These are phyloP conservation scores for Gonium pectorale DNA, from an alignment of 139 green algal genomes.

Conservation along the genomic window DNA sequence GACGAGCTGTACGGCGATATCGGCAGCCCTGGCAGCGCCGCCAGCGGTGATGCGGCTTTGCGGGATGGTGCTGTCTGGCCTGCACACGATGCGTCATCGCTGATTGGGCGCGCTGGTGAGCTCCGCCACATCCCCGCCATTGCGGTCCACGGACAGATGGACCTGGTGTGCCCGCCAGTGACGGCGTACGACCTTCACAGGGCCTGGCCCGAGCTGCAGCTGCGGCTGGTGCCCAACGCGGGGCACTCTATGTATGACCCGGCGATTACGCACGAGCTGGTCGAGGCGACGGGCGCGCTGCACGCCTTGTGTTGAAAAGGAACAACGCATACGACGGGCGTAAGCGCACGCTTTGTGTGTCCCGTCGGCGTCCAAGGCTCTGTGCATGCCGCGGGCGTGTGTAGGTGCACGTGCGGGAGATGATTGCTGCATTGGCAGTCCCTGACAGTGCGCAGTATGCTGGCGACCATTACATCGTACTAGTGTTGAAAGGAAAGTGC, in stretches of 20 bases:
- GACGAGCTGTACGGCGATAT: no score
- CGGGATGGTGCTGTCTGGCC: no score
- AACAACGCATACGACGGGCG: no score
- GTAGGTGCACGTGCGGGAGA: no score
- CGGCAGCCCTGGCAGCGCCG: background rate
- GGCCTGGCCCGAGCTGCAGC: slow-evolving; percentile 68
- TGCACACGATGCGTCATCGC: background rate
- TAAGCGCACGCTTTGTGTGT: background rate
- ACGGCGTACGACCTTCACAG: slow-evolving; percentile 64
- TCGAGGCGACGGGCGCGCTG: slow-evolving; percentile 60
- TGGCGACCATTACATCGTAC: no score
- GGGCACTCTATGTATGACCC: slow-evolving; percentile 77
- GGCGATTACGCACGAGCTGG: slow-evolving; percentile 63
- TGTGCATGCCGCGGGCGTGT: no score
- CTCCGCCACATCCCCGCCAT: slow-evolving; percentile 63
- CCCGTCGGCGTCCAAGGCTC: no score
- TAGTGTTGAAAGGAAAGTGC: no score
- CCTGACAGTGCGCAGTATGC: no score
- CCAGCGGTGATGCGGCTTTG: background rate
- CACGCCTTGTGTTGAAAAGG: no score
- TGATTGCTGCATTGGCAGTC: no score
- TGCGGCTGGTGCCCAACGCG: slow-evolving; percentile 63
- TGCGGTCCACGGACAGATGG: slow-evolving; percentile 71
- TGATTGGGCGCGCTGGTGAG: background rate
- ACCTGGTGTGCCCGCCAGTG: slow-evolving; percentile 73